These are phyloP conservation scores for Persicaria maculosa DNA, from an alignment of 148 eudicot genomes.

Conservation along the genomic window DNA sequence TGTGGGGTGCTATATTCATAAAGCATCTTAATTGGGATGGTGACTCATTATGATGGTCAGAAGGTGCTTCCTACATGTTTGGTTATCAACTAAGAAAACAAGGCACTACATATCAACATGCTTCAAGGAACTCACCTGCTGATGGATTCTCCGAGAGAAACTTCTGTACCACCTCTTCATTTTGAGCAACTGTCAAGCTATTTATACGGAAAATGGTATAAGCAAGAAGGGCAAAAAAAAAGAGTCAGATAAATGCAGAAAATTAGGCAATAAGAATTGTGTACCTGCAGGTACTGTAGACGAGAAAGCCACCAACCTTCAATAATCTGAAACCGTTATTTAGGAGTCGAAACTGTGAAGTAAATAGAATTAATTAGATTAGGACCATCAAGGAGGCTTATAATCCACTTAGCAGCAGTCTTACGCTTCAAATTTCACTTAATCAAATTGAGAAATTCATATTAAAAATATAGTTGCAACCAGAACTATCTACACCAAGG, in stretches of 20 bases:
- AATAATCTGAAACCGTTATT: slow-evolving; percentile 85
- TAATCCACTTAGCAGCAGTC: not conserved
- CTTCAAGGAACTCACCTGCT: slow-evolving; percentile 51
- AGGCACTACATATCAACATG: not conserved
- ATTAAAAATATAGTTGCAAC: not conserved
- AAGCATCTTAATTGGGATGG: too few relatives aligned
- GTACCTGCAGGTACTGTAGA: slow-evolving; percentile 99
- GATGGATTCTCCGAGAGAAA: slow-evolving; percentile 60
- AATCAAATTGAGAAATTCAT: not conserved
- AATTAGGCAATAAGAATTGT: not conserved
- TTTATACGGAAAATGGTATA: slow-evolving; percentile 7
- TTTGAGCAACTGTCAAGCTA: slow-evolving; percentile 91
- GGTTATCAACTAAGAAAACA: not conserved
- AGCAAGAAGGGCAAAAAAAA: not conserved
- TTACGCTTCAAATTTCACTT: not conserved
- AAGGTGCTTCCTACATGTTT: too few relatives aligned
- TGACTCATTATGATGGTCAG: too few relatives aligned
- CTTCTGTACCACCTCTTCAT: slow-evolving; percentile 82
- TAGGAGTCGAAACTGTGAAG: slow-evolving; percentile 72
- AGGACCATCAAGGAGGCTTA: not conserved
- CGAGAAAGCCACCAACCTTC: slow-evolving; percentile 75
- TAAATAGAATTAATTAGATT: not conserved
- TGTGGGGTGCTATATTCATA: too few relatives aligned
- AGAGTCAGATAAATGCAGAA: not conserved
- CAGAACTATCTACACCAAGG: not conserved